Percentiles rank a stretch among this genome's conserved stretches.
Evolutionary conservation across 192 early-diverging fungal species (phyloP).

Genomic region (Neocallimastix lanati): DNA sequence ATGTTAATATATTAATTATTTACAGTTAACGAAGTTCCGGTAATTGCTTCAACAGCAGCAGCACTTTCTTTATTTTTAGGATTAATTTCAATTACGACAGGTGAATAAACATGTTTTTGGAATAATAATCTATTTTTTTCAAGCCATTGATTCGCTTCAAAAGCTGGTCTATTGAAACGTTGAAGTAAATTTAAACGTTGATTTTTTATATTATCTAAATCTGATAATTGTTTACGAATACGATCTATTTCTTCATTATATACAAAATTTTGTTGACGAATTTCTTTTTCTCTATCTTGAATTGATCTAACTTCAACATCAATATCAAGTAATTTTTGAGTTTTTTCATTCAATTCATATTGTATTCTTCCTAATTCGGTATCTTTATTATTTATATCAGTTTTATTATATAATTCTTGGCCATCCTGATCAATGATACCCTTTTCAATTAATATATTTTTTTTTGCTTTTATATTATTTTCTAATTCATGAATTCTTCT

Average conservation of each 20-base stretch:
- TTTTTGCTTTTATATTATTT: neutral
- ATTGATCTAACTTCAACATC: neutral
- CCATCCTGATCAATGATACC: neutral
- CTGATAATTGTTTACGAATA: slow-evolving; percentile 16
- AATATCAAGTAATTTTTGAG: neutral
- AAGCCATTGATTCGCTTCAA: slow-evolving; percentile 49
- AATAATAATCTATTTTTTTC: slow-evolving; percentile 42
- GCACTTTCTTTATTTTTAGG: slow-evolving; percentile 43
- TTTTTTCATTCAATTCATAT: neutral
- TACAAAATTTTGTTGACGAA: neutral
- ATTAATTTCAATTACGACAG: slow-evolving; percentile 50
- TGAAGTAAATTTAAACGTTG: slow-evolving; percentile 32
- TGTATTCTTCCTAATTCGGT: neutral
- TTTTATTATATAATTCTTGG: neutral
- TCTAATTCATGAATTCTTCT: neutral
- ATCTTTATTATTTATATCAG: neutral
- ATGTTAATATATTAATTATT: no score
- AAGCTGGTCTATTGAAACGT: slow-evolving; percentile 24
- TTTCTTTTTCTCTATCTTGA: neutral
- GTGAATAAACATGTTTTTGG: slow-evolving; percentile 48
- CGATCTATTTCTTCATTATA: neutral
- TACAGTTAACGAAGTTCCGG: neutral
- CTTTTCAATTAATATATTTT: neutral
- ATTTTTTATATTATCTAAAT: slow-evolving; percentile 33
- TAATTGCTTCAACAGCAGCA: slow-evolving; percentile 39